Evolutionary conservation across 2,329 filamentous ascomycete genomes (phyloP).

Genomic region (Botryotinia calthae): DNA sequence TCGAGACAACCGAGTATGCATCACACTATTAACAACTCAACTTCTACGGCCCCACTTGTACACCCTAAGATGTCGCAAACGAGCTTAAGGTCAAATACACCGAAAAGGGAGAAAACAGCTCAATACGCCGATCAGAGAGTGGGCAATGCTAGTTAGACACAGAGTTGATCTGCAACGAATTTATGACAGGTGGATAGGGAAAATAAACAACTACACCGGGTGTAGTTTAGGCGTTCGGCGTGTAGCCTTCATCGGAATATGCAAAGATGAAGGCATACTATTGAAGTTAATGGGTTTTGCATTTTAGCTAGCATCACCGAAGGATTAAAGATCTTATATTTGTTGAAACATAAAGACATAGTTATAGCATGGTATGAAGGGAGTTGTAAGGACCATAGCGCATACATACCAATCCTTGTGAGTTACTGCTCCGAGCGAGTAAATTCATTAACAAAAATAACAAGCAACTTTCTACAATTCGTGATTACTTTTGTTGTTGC

Average conservation of each 20-base stretch:
- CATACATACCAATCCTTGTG: constrained; percentile 2
- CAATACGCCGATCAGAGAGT: constrained; percentile 30
- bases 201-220: constrained; percentile 16
- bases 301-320: constrained; percentile 5
- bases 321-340: constrained; percentile 7
- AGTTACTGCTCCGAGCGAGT: constrained; percentile 2
- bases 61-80: constrained; percentile 30
- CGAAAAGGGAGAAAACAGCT: constrained; percentile 30
- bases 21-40: constrained; percentile 31
- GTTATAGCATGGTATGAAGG: constrained; percentile 6
- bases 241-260: not conserved
- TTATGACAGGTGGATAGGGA: constrained; percentile 26
- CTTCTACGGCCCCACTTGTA: constrained; percentile 31
- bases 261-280: not conserved
- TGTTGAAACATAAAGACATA: constrained; percentile 13
- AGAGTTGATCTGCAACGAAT: constrained; percentile 26
- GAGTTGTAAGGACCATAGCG: not conserved
- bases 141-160: constrained; percentile 22
- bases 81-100: constrained; percentile 31
- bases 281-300: constrained; percentile 10
- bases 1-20: constrained; percentile 27
- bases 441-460: not conserved
- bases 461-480: not conserved
- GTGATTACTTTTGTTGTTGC: not conserved
- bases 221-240: constrained; percentile 18